Base-by-base conservation (phyloP, 257 asterid genomes). In the Jacaranda mimosifolia region DNA sequence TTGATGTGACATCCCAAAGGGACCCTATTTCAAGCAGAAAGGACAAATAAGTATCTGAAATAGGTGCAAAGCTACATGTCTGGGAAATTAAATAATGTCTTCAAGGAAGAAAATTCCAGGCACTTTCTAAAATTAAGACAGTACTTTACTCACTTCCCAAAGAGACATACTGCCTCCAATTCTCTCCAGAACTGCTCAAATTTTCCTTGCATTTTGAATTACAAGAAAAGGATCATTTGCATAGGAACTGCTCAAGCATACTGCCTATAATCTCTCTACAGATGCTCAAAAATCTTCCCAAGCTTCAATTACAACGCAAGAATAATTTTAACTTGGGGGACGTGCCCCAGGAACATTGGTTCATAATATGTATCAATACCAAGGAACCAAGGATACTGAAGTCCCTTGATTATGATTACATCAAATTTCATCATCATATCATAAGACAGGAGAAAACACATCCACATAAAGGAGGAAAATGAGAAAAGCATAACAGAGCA, bases 1-100 rank as follows among this genome's bases (percentile, higher is more conserved):
- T 81, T 87, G 93, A 76, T 87, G 90, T 3, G 94, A 81, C 51
- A 84, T 74, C 72, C 91, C 97, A 57, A 81, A 79, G 9, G 76
- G 48, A 59, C 88, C 94, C 97, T 88, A 70, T 72, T 74, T 67
- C 72, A 81, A 72, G 64, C 7, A 60, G 55, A 68, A 80, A 68
- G 49, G 65, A 32, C 0, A 76, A 17, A 26, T 38, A 52, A 21
- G 39, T 19, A 73, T 19, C 14, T 35, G 17, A 38, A 68, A 48
- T 18, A 48, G 53, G 26, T 12, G 55, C 38, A 18, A 6, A 51
- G 36, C 40, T 49, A 63, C 32, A 26, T 19, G 39, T 21, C 45
- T 43, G 46, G 21, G 43, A 68, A 46, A 5, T 68, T 6, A 19
- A 40, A 6, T 0, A 14, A 36, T 5, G 7, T 58, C 45, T 43